Percentiles rank a stretch among this genome's conserved stretches.
These are phyloP conservation scores for Aspergillus baeticus DNA, from an alignment of 495 filamentous ascomycete species.

Conservation along the genomic window DNA sequence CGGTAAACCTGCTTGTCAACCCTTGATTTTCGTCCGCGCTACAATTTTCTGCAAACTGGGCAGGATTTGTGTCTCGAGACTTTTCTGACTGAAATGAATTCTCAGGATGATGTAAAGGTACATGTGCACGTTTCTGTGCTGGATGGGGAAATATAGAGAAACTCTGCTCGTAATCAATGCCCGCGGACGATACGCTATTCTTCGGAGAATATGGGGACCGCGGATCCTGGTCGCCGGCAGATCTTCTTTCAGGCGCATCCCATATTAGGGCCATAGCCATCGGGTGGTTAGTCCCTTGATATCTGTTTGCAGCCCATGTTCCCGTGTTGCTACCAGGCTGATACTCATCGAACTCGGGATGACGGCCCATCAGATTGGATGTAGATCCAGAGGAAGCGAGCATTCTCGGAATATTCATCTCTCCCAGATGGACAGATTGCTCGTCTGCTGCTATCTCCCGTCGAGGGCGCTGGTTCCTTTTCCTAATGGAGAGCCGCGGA, in stretches of 20 bases:
- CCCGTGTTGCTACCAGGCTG: slow-evolving; percentile 17
- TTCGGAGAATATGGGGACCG: slow-evolving; percentile 35
- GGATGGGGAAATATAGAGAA: background rate
- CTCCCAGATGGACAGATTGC: slow-evolving; percentile 30
- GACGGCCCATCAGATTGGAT: slow-evolving; percentile 24
- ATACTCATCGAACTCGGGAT: slow-evolving; percentile 23
- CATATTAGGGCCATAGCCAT: slow-evolving; percentile 8
- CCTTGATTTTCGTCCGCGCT: background rate
- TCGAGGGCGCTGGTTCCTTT: slow-evolving; percentile 24
- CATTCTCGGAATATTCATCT: slow-evolving; percentile 33
- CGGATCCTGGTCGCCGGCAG: slow-evolving; percentile 7
- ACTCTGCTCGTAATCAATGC: background rate
- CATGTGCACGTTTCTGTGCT: background rate
- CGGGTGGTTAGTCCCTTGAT: slow-evolving; percentile 10
- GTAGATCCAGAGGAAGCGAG: slow-evolving; percentile 28
- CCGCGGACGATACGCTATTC: slow-evolving; percentile 16
- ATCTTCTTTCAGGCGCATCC: slow-evolving; percentile 13
- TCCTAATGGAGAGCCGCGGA: slow-evolving; percentile 26
- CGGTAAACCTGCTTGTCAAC: slow-evolving; percentile 27
- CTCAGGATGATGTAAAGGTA: background rate
- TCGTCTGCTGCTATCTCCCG: slow-evolving; percentile 15
- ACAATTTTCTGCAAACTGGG: background rate
- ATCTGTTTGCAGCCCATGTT: slow-evolving; percentile 15
- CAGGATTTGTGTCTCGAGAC: background rate
- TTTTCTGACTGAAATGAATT: background rate